A percentile compares a stretch with the other conserved stretches of the same genome.
Evolutionary conservation across 2,329 filamentous ascomycete genomes (phyloP).

Genomic region (Fusarium illudens): DNA sequence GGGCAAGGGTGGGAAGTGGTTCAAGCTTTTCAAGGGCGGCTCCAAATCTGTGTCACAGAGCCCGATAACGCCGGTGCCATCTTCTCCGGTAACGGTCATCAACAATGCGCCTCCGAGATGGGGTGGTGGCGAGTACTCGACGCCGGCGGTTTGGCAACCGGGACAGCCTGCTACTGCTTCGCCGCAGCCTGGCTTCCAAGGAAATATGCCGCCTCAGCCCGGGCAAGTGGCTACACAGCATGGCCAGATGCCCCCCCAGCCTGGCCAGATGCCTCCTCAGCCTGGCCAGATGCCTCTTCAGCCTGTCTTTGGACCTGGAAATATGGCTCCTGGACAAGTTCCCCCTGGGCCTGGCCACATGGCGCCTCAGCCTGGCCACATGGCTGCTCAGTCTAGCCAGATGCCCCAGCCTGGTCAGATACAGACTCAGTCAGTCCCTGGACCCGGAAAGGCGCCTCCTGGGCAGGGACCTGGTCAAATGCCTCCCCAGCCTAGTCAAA

Average conservation of each 20-base stretch:
- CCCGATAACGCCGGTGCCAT: slow-evolving; percentile 23
- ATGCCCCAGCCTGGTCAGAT: background rate
- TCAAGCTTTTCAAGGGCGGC: slow-evolving; percentile 40
- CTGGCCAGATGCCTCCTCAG: background rate
- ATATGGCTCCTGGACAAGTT: background rate
- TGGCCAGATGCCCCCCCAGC: slow-evolving; percentile 3
- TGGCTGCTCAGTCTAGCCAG: background rate
- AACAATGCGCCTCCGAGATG: slow-evolving; percentile 16
- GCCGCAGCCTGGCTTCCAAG: slow-evolving; percentile 5
- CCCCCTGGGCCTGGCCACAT: background rate
- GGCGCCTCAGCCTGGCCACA: background rate
- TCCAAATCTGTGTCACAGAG: slow-evolving; percentile 32
- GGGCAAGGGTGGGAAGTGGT: slow-evolving; percentile 35
- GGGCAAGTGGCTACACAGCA: background rate
- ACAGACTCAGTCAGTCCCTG: too few species aligned
- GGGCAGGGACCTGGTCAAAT: too few species aligned
- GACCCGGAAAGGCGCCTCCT: too few species aligned
- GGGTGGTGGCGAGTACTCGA: slow-evolving; percentile 34
- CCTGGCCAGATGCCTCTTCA: background rate
- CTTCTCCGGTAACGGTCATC: slow-evolving; percentile 17
- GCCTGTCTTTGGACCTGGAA: background rate
- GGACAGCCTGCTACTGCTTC: slow-evolving; percentile 21
- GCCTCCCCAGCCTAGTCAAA: background rate
- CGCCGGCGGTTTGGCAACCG: slow-evolving; percentile 36
- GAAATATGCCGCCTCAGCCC: slow-evolving; percentile 1